These are phyloP conservation scores for Spinellus fusiger DNA, from an alignment of 192 early-diverging fungal genomes.

Conservation along the genomic window DNA sequence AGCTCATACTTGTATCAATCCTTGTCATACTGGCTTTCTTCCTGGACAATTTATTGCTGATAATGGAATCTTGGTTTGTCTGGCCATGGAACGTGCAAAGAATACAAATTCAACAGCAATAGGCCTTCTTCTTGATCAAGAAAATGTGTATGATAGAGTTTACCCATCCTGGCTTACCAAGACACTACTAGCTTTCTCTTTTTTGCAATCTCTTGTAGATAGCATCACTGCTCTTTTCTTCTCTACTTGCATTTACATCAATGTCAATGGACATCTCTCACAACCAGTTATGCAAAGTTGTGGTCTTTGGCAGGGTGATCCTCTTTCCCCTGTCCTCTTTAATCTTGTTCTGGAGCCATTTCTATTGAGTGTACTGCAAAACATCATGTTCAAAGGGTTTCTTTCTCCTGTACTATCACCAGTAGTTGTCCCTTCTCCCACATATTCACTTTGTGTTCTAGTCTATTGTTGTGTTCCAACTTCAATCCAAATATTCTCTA, in stretches of 20 bases:
- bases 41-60: slow-evolving; percentile 2
- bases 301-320: slow-evolving; percentile 31
- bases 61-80: not conserved
- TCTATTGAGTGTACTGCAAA: not conserved
- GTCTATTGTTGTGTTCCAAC: no score
- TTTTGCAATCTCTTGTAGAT: not conserved
- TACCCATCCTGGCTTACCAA: slow-evolving; percentile 8
- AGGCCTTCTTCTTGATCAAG: slow-evolving; percentile 13
- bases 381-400: not conserved
- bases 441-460: not conserved
- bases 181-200: not conserved
- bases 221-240: not conserved
- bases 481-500: no score
- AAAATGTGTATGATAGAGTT: slow-evolving; percentile 23
- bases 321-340: slow-evolving; percentile 22
- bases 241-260: slow-evolving; percentile 4
- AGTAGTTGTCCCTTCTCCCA: not conserved
- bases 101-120: not conserved
- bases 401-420: not conserved
- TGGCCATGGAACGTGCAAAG: not conserved
- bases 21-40: slow-evolving; percentile 17
- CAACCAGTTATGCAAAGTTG: slow-evolving; percentile 8
- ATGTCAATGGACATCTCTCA: slow-evolving; percentile 16
- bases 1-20: not conserved
- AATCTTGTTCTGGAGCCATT: slow-evolving; percentile 24